Evolutionary conservation across 768 basidiomycete genomes (phyloP).

Genomic region (Hortiboletus campestris): DNA sequence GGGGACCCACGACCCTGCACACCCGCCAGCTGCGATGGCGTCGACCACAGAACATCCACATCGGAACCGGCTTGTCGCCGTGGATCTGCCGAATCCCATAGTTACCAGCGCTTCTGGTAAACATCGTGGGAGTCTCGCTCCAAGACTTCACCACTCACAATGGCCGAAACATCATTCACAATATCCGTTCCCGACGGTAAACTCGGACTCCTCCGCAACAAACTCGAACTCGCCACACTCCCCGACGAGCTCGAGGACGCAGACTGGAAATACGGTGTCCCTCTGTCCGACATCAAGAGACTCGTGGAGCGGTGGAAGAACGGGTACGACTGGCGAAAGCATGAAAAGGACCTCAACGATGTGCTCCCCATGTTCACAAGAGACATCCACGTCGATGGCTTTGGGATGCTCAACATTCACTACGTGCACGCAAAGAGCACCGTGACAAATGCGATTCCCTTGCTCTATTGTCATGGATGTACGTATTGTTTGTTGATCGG

Average conservation of each 20-base stretch:
- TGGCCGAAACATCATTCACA: conserved; percentile 44
- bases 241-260: conserved; percentile 58
- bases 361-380: conserved; percentile 55
- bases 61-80: neutral
- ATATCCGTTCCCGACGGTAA: conserved; percentile 45
- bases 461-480: conserved; percentile 65
- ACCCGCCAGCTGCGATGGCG: too few relatives aligned
- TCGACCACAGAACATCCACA: too few relatives aligned
- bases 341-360: conserved; percentile 50
- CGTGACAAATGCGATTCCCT: conserved; percentile 46
- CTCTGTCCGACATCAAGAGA: conserved; percentile 47
- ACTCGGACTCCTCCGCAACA: conserved; percentile 41
- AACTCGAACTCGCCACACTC: conserved; percentile 47
- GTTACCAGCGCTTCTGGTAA: neutral
- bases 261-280: conserved; percentile 50
- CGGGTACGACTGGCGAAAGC: conserved; percentile 54
- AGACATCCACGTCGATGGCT: conserved; percentile 47
- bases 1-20: too few relatives aligned
- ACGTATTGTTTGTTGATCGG: conserved; percentile 7
- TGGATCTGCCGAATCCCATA: neutral
- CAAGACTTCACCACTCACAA: too few relatives aligned
- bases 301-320: conserved; percentile 50
- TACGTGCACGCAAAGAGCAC: conserved; percentile 56
- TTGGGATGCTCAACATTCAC: conserved; percentile 51
- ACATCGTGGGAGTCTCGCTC: conserved; percentile 1